A percentile compares a stretch with the other conserved stretches of the same genome.
Conservation (phyloP, 768 basidiomycete species). For the Pleurotus salmoneostramineus region DNA sequence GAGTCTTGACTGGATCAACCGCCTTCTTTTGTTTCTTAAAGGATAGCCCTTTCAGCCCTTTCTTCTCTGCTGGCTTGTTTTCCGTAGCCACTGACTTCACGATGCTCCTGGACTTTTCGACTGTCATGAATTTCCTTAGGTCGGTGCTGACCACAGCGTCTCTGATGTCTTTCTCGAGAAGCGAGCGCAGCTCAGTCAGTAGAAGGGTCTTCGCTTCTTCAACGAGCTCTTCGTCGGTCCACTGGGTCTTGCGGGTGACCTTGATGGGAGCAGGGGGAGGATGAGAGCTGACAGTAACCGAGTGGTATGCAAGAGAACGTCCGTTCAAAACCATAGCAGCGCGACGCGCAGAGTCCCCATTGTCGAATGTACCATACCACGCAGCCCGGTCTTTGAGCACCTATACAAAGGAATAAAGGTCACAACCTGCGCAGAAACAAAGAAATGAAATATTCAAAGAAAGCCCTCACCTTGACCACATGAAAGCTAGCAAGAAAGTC, state of each 20-base stretch:
- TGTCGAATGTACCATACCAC: conserved; percentile 81
- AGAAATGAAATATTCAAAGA: conserved; percentile 7
- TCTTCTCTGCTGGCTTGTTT: conserved; percentile 27
- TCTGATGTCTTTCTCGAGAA: conserved; percentile 63
- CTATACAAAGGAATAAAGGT: conserved; percentile 27
- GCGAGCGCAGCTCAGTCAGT: conserved; percentile 46
- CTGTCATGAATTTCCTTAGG: conserved; percentile 46
- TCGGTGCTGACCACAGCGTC: conserved; percentile 56
- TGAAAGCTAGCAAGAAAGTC: conserved; percentile 68
- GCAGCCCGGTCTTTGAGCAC: conserved; percentile 66
- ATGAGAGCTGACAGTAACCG: conserved; percentile 53
- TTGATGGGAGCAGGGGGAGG: conserved; percentile 31
- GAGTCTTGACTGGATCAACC: conserved; percentile 36
- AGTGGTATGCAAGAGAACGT: conserved; percentile 54
- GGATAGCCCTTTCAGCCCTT: conserved; percentile 41
- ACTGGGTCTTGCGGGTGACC: conserved; percentile 38
- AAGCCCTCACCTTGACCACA: conserved; percentile 60
- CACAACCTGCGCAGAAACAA: not conserved
- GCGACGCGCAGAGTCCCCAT: conserved; percentile 56
- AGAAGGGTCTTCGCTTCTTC: conserved; percentile 53
- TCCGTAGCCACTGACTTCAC: conserved; percentile 19
- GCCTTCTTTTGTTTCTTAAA: conserved; percentile 43
- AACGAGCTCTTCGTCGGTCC: conserved; percentile 51
- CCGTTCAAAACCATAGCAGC: conserved; percentile 62
- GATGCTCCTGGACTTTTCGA: conserved; percentile 41